Conservation (phyloP, 2,329 filamentous ascomycete genomes). For the Fusarium newnesense region DNA sequence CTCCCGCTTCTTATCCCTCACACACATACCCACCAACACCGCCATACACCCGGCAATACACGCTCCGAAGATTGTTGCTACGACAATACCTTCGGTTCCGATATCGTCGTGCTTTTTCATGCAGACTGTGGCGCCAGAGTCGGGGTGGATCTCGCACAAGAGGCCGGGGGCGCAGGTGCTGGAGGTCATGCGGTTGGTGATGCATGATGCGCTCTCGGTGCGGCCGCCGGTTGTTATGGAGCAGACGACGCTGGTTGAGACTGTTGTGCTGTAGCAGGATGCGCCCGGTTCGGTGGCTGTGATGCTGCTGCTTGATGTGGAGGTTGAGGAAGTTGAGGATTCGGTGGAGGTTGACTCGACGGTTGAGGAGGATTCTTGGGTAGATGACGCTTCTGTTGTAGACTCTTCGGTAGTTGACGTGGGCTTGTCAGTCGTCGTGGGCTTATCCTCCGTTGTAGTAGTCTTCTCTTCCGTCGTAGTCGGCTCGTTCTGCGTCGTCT, state of each 20-base stretch:
- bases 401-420: not conserved
- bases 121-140: slow-evolving; percentile 8
- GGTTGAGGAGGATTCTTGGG: not conserved
- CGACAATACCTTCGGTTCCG: slow-evolving; percentile 11
- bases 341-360: not conserved
- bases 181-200: slow-evolving; percentile 14
- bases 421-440: not conserved
- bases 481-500: not conserved
- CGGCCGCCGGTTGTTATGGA: slow-evolving; percentile 13
- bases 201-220: slow-evolving; percentile 11
- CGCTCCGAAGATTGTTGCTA: not conserved
- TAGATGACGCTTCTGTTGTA: not conserved
- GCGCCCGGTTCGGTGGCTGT: not conserved
- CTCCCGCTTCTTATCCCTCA: slow-evolving; percentile 2
- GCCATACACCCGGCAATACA: slow-evolving; percentile 9
- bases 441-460: not conserved
- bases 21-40: not conserved
- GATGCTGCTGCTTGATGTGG: not conserved
- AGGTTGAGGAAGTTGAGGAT: not conserved
- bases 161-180: slow-evolving; percentile 15
- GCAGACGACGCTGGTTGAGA: slow-evolving; percentile 17
- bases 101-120: slow-evolving; percentile 12
- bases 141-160: slow-evolving; percentile 9
- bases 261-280: slow-evolving; percentile 21
- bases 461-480: not conserved